These are phyloP conservation scores for Fomitopsis serialis DNA, from an alignment of 768 basidiomycete species.

Conservation along the genomic window DNA sequence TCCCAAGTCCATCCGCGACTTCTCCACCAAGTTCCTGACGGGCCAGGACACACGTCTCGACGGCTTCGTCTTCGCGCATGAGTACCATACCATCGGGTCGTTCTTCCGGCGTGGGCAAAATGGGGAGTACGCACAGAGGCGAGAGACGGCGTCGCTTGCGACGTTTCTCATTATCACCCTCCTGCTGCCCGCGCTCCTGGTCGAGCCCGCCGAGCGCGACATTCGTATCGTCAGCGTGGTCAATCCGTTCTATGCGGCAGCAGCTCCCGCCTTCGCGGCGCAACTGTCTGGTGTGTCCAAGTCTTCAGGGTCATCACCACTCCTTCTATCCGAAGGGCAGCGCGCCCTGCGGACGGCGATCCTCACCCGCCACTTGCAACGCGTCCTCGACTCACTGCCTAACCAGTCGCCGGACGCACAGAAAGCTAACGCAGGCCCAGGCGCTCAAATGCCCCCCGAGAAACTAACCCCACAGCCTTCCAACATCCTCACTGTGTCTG, in stretches of 20 bases:
- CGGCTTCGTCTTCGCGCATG: constrained; percentile 74
- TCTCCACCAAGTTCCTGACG: constrained; percentile 64
- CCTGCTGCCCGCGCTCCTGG: constrained; percentile 73
- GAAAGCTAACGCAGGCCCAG: not conserved
- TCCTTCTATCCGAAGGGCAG: constrained; percentile 57
- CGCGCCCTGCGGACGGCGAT: constrained; percentile 59
- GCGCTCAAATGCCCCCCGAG: not conserved
- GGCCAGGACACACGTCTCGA: constrained; percentile 68
- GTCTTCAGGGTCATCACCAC: constrained; percentile 9
- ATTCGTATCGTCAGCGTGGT: constrained; percentile 85
- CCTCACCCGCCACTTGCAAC: constrained; percentile 76
- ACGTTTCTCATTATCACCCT: constrained; percentile 78
- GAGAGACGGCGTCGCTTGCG: constrained; percentile 52
- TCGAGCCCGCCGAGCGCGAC: constrained; percentile 82
- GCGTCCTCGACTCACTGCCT: constrained; percentile 78
- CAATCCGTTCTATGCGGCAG: constrained; percentile 88
- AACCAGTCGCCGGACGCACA: constrained; percentile 48
- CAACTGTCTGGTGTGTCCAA: constrained; percentile 22
- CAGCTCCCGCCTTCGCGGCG: constrained; percentile 39
- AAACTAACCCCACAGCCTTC: constrained; percentile 39
- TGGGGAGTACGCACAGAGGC: constrained; percentile 20
- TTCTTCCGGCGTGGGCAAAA: constrained; percentile 25
- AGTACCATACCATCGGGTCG: constrained; percentile 61
- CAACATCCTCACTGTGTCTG: constrained; percentile 70
- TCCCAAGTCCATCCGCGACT: constrained; percentile 59